phyloP scores from a whole-genome alignment of 2,329 filamentous ascomycete genomes.

The Diplodia scrobiculata region DNA sequence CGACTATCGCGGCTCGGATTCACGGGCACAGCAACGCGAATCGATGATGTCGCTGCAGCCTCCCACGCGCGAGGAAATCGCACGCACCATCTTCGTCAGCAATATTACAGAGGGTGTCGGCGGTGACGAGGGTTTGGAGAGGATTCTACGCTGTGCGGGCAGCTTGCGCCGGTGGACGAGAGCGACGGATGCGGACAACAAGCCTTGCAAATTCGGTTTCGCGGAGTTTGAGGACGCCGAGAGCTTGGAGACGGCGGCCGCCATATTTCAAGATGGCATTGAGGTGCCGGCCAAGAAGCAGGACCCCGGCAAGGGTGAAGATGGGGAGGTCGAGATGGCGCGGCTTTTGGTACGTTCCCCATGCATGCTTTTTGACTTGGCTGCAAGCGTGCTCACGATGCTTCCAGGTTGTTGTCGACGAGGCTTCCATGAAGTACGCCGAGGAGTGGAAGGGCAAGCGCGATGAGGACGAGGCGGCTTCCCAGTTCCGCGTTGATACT shows the following conservation, averaged over 20 bases:
- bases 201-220: conserved; percentile 87
- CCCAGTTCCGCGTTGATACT: conserved; percentile 68
- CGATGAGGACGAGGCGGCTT: conserved; percentile 63
- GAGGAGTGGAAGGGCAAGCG: conserved; percentile 73
- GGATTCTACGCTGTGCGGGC: conserved; percentile 74
- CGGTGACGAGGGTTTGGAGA: conserved; percentile 76
- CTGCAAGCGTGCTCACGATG: conserved; percentile 32
- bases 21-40: conserved; percentile 68
- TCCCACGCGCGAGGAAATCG: conserved; percentile 84
- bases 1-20: conserved; percentile 60
- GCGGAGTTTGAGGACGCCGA: conserved; percentile 92
- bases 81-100: conserved; percentile 86
- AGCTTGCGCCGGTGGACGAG: conserved; percentile 83
- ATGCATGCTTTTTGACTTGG: background rate
- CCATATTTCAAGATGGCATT: conserved; percentile 74
- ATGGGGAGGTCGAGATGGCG: conserved; percentile 64
- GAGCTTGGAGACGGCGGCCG: conserved; percentile 80
- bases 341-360: conserved; percentile 61
- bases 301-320: conserved; percentile 47
- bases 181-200: conserved; percentile 74
- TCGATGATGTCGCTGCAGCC: conserved; percentile 72
- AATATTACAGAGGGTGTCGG: conserved; percentile 78
- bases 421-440: conserved; percentile 80
- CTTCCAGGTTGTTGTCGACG: conserved; percentile 68
- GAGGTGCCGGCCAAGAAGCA: conserved; percentile 80